Evolutionary conservation across 805 yeast genomes (phyloP).

Genomic region (Metschnikowia picachoensis): DNA sequence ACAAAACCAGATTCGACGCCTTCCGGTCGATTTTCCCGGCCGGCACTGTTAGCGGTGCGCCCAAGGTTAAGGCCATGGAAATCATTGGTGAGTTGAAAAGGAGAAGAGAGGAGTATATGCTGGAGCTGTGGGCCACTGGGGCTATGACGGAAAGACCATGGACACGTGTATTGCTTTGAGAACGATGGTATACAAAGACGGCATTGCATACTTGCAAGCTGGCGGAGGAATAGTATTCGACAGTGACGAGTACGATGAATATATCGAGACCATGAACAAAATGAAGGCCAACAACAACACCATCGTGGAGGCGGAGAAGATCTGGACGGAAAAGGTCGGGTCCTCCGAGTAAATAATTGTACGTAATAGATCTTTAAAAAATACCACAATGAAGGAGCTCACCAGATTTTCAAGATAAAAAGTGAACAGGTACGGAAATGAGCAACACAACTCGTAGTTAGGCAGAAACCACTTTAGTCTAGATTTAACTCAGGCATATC

Average conservation of each 20-base stretch:
- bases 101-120: slow-evolving; percentile 97
- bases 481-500: no score
- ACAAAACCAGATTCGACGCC: slow-evolving; percentile 90
- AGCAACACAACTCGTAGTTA: no score
- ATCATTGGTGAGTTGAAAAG: slow-evolving; percentile 76
- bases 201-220: slow-evolving; percentile 89
- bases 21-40: slow-evolving; percentile 98
- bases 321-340: slow-evolving; percentile 52
- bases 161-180: slow-evolving; percentile 97
- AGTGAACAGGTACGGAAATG: no score
- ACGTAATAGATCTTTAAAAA: neutral
- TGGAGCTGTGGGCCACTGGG: slow-evolving; percentile 98
- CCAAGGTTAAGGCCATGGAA: slow-evolving; percentile 96
- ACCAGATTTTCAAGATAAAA: no score
- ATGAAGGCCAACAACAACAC: slow-evolving; percentile 92
- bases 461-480: no score
- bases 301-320: slow-evolving; percentile 85
- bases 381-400: neutral
- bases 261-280: slow-evolving; percentile 94
- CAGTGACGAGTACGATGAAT: slow-evolving; percentile 93
- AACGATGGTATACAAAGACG: slow-evolving; percentile 93
- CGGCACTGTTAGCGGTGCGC: slow-evolving; percentile 98
- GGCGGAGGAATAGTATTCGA: slow-evolving; percentile 99
- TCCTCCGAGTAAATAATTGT: neutral
- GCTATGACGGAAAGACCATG: slow-evolving; percentile 91